Percentiles rank a stretch among this genome's conserved stretches.
phyloP scores from a whole-genome alignment of 306 rosid genomes.

The Pterocarpus macrocarpus region DNA sequence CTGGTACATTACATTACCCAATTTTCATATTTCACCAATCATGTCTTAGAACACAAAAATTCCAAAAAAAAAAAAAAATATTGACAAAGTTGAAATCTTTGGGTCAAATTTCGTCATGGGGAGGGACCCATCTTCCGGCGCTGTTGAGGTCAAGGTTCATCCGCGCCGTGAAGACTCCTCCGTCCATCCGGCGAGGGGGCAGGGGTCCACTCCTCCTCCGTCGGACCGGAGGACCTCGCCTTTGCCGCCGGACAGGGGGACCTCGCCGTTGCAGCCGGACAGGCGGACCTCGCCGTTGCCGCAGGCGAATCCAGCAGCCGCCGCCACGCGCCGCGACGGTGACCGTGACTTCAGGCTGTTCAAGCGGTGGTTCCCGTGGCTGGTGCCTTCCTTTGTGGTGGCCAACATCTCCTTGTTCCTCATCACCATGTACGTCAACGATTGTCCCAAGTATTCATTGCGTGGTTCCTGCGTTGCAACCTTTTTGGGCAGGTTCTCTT shows the following conservation, averaged over 20 bases:
- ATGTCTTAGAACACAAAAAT: conserved; percentile 34
- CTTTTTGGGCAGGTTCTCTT: conserved; percentile 81
- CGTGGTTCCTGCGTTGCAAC: conserved; percentile 55
- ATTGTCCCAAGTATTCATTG: conserved; percentile 65
- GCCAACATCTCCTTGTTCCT: conserved; percentile 63
- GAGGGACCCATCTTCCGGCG: conserved; percentile 49
- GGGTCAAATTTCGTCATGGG: conserved; percentile 47
- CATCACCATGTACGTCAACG: conserved; percentile 65
- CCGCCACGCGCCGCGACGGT: not conserved
- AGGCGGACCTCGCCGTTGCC: conserved; percentile 24
- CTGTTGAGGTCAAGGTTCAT: conserved; percentile 60
- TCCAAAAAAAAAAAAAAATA: not conserved
- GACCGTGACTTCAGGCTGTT: conserved; percentile 56
- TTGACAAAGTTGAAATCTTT: conserved; percentile 37
- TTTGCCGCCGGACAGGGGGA: too few species aligned
- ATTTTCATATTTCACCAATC: not conserved
- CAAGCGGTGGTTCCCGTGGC: conserved; percentile 74
- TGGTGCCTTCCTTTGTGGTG: conserved; percentile 74
- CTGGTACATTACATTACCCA: not conserved
- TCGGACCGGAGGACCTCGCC: too few species aligned
- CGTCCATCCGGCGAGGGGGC: conserved; percentile 48
- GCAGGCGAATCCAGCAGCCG: not conserved
- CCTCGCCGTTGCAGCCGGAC: not conserved
- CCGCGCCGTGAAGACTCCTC: conserved; percentile 46
- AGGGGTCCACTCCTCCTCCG: conserved; percentile 24